Evolutionary conservation across 129 eudicot genomes (phyloP).

Genomic region (Silybum marianum): DNA sequence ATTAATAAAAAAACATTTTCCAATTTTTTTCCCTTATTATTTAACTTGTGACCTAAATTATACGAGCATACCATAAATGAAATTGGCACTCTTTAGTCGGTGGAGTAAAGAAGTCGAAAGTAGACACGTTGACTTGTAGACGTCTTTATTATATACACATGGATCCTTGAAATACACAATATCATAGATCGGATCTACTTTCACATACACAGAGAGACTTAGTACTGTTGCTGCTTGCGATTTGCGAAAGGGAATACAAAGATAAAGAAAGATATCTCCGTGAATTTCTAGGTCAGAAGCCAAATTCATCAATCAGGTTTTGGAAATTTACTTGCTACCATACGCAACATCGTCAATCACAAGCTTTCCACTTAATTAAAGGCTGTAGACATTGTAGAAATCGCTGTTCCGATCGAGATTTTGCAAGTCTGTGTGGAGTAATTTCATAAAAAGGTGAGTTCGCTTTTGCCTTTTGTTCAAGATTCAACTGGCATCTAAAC

Average conservation of each 20-base stretch:
- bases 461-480: conserved; percentile 24
- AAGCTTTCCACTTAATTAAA: conserved; percentile 14
- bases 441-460: conserved; percentile 18
- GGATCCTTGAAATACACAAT: conserved; percentile 8
- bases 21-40: no score
- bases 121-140: conserved; percentile 17
- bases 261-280: background rate
- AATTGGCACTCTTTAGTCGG: background rate
- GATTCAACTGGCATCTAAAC: no score
- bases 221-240: background rate
- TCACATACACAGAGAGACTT: background rate
- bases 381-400: background rate
- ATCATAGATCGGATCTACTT: conserved; percentile 31
- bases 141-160: background rate
- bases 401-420: conserved; percentile 10
- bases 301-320: conserved; percentile 24
- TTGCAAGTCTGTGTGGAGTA: conserved; percentile 19
- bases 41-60: no score
- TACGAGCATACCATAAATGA: no score
- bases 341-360: conserved; percentile 29
- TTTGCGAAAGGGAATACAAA: background rate
- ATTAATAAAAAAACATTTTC: no score
- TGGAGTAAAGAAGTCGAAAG: background rate
- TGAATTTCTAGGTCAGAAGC: conserved; percentile 16
- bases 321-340: background rate